Base-by-base conservation (phyloP, 2,329 filamentous ascomycete species). In the Lasiodiplodia theobromae region DNA sequence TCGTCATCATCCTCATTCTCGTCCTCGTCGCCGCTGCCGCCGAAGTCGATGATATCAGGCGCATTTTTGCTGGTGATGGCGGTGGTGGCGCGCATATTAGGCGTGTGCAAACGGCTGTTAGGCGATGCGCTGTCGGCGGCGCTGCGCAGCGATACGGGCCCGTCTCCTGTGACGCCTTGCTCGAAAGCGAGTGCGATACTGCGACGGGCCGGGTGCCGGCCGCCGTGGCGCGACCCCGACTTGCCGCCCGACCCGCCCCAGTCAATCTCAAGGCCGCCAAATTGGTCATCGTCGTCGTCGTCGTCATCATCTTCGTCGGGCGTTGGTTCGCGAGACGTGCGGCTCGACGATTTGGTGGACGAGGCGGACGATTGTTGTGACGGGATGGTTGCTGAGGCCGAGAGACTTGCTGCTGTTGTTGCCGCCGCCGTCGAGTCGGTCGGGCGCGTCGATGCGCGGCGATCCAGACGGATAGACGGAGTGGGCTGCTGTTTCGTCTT, bases 71-170 rank as follows among this genome's bases (percentile, higher is more conserved):
- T 47, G 8, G 44, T 47, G 8, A 47, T 47, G 25, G 40, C 60
- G 11, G 25, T 47, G 3, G 60, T 64, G 4, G 60, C 44, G 7
- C 75, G 66, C 53, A 70, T 52, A 58, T 53, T 68, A 16, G 65
- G 65, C 65, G 65, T 67, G 8, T 67, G 65, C 21, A 57, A 60
- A 2, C 71, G 68, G 5, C 73, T 72, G 51, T 76, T 75, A 4
- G 77, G 76, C 11, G 73, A 74, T 18, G 75, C 74, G 58, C 74
- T 82, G 68, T 76, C 82, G 8, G 82, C 81, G 0, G 81, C 82
- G 69, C 79, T 81, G 18, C 78, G 79, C 47, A 84, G 75, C 18
- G 77, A 80, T 54, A 83, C 82, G 2, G 82, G 82, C 3, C 82
- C 81, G 31, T 75, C 74, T 25, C 73, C 74, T 0, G 77, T 77